Evolutionary conservation across 495 filamentous ascomycete species (phyloP), one percentile per base, ranked within the genome.

Genomic region (Immersiella caudata): DNA sequence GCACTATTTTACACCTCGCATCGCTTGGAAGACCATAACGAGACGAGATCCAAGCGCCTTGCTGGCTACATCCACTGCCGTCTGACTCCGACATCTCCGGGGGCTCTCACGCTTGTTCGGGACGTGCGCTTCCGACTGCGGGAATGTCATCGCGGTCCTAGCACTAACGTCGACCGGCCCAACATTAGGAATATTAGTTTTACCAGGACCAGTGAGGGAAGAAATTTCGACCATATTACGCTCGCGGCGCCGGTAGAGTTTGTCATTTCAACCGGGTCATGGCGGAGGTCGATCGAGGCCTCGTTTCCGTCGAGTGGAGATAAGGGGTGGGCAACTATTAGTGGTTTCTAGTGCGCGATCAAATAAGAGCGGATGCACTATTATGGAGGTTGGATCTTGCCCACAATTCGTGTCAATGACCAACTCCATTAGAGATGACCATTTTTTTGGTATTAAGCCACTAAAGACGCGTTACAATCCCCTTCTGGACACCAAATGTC

Each of bases 21-120:
- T 24, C 4, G 50, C n/a, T 24, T 62, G 46, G 29, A 54, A 0
- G n/a, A 22, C 9, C 36, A 61, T 9, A 69, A 18, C 26, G 27
- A 24, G 29, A 22, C 24, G 25, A 59, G 60, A 27, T 24, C 35
- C 27, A 65, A 57, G 24, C 54, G 54, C 6, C n/a, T 57, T 14
- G 5, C 54, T 8, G 54, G 56, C 54, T 22, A 55, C 6, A 59
- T 69, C 22, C 67, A 69, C 49, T 69, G 67, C 46, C 67, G 67
- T 2, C 57, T 69, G 29, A 33, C 29, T 3, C 54, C 54, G 6
- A 14, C 22, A 24, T 57, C 54, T 14, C 18, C 54, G n/a, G 54
- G 54, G 5, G 54, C 54, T 14, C 54, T 21, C n/a, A 25, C 11
- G 54, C 20, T 57, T 6, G 54, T 57, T 57, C 54, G 54, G 2